Evolutionary conservation across 768 basidiomycete species (phyloP).

Genomic region (Hortiboletus campestris): DNA sequence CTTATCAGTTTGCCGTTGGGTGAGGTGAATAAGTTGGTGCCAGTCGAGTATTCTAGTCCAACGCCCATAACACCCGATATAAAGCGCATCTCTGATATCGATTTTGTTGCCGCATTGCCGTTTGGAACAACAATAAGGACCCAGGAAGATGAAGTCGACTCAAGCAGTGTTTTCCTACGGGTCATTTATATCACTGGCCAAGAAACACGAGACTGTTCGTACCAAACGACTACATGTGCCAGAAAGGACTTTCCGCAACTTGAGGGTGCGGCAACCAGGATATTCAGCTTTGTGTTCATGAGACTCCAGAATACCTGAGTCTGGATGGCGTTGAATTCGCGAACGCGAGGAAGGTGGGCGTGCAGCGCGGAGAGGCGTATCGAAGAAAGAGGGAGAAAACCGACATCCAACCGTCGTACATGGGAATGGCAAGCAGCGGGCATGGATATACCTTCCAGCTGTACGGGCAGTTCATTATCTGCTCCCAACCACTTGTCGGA

Average conservation of each 20-base stretch:
- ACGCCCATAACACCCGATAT: conserved; percentile 41
- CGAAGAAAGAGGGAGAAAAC: conserved; percentile 62
- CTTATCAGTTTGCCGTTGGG: conserved; percentile 48
- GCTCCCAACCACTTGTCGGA: conserved; percentile 95
- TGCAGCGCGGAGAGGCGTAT: conserved; percentile 45
- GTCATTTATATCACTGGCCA: conserved; percentile 12
- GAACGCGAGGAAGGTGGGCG: conserved; percentile 44
- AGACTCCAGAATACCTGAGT: conserved; percentile 87
- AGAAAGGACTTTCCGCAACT: conserved; percentile 80
- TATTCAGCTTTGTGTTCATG: conserved; percentile 62
- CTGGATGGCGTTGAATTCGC: conserved; percentile 80
- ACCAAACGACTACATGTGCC: conserved; percentile 74
- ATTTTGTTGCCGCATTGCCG: conserved; percentile 53
- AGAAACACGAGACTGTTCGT: conserved; percentile 26
- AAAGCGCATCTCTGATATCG: conserved; percentile 50
- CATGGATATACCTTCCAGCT: conserved; percentile 73
- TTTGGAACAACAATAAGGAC: conserved; percentile 64
- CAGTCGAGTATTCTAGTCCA: conserved; percentile 33
- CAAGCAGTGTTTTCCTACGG: conserved; percentile 54
- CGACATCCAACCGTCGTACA: conserved; percentile 67
- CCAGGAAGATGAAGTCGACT: conserved; percentile 45
- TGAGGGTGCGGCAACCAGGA: conserved; percentile 74
- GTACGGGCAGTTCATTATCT: conserved; percentile 66
- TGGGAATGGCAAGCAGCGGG: conserved; percentile 57
- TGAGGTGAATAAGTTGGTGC: conserved; percentile 32